Evolutionary conservation across 495 filamentous ascomycete genomes (phyloP), one percentile per base, ranked within the genome.

Genomic region (Niebla homalea): DNA sequence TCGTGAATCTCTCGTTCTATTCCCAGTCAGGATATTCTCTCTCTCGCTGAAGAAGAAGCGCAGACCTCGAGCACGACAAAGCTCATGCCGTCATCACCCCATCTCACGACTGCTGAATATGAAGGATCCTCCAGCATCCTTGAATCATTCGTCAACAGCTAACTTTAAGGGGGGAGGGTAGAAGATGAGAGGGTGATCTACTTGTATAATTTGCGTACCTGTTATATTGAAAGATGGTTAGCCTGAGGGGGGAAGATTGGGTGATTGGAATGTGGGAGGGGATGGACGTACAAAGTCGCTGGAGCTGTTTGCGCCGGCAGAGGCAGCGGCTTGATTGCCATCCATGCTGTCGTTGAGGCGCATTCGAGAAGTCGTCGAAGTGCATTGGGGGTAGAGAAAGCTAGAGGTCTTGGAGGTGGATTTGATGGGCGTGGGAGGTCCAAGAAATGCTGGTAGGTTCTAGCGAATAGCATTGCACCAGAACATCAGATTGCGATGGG

Each of bases 131-230:
- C 92, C 59, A 98, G 73, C 92, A 98, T 98, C 67, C 92, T 97
- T 65, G n/a, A 15, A 10, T 44, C 32, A 55, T 52, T 48, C 37
- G 51, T 69, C 53, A 57, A 60, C 62, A 57, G 45, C 36, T 12
- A 54, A 43, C 6, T 23, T 36, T n/a, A 48, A 51, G 21, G 37
- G 43, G 21, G 37, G 43, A 39, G 25, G 44, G 36, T 40, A 36
- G 22, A 39, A 45, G 52, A 48, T 48, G 40, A 22, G 51, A 42
- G 54, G 46, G 55, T 46, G 37, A 8, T 78, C 64, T 71, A 98
- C 92, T 95, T 96, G 75, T 95, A 97, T 59, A 98, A 71, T 69
- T 98, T 98, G 72, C 90, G 87, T 61, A 98, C 92, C 92, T 98
- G 64, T 21, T 44, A n/a, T n/a, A n/a, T n/a, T n/a, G n/a, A n/a